phyloP scores from a whole-genome alignment of 2,329 filamentous ascomycete species.

The Aspergillus sergii region DNA sequence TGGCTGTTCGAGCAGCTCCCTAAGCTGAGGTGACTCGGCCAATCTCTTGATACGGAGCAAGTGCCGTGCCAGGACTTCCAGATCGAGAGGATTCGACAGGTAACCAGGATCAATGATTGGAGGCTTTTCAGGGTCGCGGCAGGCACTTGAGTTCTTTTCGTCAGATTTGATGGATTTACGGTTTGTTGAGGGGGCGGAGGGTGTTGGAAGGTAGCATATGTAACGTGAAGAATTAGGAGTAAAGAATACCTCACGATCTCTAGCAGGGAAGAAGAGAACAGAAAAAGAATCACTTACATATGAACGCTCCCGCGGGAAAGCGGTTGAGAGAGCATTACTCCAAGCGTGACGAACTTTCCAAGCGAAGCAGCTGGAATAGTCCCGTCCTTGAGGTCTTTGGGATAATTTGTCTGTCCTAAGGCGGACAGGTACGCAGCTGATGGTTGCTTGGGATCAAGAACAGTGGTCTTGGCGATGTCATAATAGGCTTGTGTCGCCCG shows the following conservation, averaged over 20 bases:
- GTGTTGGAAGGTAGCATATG: too few relatives aligned
- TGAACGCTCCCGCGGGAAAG: slow-evolving; percentile 13
- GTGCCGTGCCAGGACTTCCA: too few relatives aligned
- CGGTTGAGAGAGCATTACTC: slow-evolving; percentile 14
- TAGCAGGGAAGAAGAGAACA: background rate
- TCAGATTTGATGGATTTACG: too few relatives aligned
- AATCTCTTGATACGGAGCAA: too few relatives aligned
- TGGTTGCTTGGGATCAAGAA: slow-evolving; percentile 13
- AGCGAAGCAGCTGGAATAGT: slow-evolving; percentile 10
- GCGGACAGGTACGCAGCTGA: slow-evolving; percentile 12
- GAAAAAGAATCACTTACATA: slow-evolving; percentile 7
- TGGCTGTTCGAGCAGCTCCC: slow-evolving; percentile 19
- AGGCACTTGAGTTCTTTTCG: too few relatives aligned
- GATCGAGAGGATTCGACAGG: too few relatives aligned
- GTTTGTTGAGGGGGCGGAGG: too few relatives aligned
- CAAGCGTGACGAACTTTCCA: slow-evolving; percentile 14
- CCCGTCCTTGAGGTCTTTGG: slow-evolving; percentile 11
- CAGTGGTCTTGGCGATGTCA: slow-evolving; percentile 2
- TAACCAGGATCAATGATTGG: too few relatives aligned
- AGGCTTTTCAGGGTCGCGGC: too few relatives aligned
- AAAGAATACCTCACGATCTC: too few relatives aligned
- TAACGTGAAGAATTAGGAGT: too few relatives aligned
- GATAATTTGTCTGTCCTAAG: slow-evolving; percentile 12
- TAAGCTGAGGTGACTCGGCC: slow-evolving; percentile 1
- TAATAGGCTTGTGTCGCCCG: too few relatives aligned